phyloP scores from a whole-genome alignment of 768 basidiomycete genomes.

The Agrocybe chaxingu region DNA sequence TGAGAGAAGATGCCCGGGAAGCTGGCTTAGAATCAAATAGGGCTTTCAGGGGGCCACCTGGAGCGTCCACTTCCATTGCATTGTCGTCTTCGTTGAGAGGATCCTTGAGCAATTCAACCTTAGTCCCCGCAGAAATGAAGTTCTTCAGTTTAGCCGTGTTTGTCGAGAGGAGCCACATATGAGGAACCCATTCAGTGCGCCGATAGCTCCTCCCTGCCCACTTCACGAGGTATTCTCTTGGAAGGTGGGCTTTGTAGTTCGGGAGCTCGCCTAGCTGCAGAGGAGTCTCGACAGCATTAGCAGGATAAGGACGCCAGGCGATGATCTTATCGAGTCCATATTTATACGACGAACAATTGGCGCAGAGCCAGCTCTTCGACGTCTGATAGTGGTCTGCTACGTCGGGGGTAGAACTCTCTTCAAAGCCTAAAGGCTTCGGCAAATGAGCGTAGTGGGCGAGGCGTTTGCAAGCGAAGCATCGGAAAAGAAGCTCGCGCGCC shows the following conservation, averaged over 20 bases:
- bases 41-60: slow-evolving; percentile 6
- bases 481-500: slow-evolving; percentile 61
- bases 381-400: slow-evolving; percentile 64
- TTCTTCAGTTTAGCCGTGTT: slow-evolving; percentile 66
- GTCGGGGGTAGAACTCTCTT: slow-evolving; percentile 31
- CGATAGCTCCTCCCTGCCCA: slow-evolving; percentile 81
- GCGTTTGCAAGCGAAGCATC: slow-evolving; percentile 82
- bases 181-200: slow-evolving; percentile 85
- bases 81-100: slow-evolving; percentile 32
- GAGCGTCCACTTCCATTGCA: slow-evolving; percentile 24
- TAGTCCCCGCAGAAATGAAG: slow-evolving; percentile 69
- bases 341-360: slow-evolving; percentile 71
- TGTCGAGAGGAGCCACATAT: slow-evolving; percentile 83
- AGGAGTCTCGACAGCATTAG: slow-evolving; percentile 53
- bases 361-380: slow-evolving; percentile 60
- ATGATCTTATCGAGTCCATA: slow-evolving; percentile 80
- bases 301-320: slow-evolving; percentile 86
- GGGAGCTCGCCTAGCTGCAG: slow-evolving; percentile 31
- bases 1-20: slow-evolving; percentile 30
- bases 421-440: slow-evolving; percentile 38
- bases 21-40: slow-evolving; percentile 42
- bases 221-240: slow-evolving; percentile 93
- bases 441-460: slow-evolving; percentile 80
- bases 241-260: slow-evolving; percentile 58
- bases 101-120: slow-evolving; percentile 59